Conservation (phyloP, 2,329 filamentous ascomycete genomes). For the Colletotrichum falcatum region DNA sequence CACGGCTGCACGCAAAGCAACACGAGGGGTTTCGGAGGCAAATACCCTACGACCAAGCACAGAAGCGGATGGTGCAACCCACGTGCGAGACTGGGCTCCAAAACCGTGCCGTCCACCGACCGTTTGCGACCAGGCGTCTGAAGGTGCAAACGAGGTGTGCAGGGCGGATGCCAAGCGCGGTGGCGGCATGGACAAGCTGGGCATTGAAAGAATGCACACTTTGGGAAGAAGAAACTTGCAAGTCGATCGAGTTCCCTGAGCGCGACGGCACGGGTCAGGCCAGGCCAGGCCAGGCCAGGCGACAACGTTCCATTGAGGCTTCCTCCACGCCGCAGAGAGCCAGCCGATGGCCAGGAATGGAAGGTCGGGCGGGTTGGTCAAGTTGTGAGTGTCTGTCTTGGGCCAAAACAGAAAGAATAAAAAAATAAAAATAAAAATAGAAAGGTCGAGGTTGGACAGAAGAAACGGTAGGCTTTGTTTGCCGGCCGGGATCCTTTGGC, state of each 20-base stretch:
- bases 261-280: neutral
- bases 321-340: neutral
- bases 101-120: conserved; percentile 4
- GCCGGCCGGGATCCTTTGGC: neutral
- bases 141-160: neutral
- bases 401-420: neutral
- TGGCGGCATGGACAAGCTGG: neutral
- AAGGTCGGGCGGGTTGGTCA: neutral
- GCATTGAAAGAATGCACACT: neutral
- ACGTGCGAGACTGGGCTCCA: neutral
- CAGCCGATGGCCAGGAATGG: neutral
- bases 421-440: too few relatives aligned
- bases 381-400: neutral
- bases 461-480: neutral
- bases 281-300: neutral
- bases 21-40: too few relatives aligned
- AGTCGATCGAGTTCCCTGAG: neutral
- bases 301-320: neutral
- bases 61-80: neutral
- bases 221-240: neutral
- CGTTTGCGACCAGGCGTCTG: conserved; percentile 34
- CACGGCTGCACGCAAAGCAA: too few relatives aligned
- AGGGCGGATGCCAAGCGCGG: neutral
- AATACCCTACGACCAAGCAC: too few relatives aligned
- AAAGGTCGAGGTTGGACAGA: neutral